phyloP scores from a whole-genome alignment of 768 basidiomycete species.

The Leccinum pellstonianum region DNA sequence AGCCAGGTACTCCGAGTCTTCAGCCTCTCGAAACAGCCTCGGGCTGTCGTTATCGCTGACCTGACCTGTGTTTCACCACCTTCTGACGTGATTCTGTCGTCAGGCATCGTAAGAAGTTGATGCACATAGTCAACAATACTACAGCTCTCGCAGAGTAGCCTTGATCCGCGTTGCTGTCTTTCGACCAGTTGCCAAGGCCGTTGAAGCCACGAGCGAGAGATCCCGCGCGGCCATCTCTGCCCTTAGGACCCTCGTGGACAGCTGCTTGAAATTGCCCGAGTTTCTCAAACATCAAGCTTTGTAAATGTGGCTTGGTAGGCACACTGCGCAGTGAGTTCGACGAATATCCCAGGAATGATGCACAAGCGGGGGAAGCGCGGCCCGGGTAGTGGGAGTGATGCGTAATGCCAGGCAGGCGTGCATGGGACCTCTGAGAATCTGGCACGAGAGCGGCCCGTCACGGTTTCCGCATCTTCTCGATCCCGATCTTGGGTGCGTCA shows the following conservation, averaged over 20 bases:
- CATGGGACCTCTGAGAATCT: conserved; percentile 45
- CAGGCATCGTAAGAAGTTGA: not conserved
- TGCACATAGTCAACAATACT: not conserved
- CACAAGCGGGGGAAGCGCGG: conserved; percentile 57
- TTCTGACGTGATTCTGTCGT: not conserved
- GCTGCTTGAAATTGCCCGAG: no score
- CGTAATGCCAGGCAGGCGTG: conserved; percentile 44
- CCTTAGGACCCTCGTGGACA: no score
- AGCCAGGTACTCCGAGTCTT: not conserved
- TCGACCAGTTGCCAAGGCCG: no score
- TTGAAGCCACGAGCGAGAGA: no score
- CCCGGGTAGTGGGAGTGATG: conserved; percentile 42
- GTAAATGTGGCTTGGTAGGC: no score
- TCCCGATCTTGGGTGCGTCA: conserved; percentile 46
- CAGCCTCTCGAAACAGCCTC: not conserved
- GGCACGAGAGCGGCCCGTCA: conserved; percentile 50
- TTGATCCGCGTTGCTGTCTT: no score
- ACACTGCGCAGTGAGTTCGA: no score
- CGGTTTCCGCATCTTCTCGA: conserved; percentile 45
- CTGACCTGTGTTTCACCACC: not conserved
- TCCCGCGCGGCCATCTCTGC: no score
- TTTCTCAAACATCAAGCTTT: no score
- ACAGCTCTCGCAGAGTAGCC: no score
- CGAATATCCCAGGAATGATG: conserved; percentile 6
- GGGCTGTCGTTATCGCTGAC: not conserved